A percentile compares a stretch with the other conserved stretches of the same genome.
Evolutionary conservation across 441 rosid species (phyloP).

Genomic region (Viola pubescens): DNA sequence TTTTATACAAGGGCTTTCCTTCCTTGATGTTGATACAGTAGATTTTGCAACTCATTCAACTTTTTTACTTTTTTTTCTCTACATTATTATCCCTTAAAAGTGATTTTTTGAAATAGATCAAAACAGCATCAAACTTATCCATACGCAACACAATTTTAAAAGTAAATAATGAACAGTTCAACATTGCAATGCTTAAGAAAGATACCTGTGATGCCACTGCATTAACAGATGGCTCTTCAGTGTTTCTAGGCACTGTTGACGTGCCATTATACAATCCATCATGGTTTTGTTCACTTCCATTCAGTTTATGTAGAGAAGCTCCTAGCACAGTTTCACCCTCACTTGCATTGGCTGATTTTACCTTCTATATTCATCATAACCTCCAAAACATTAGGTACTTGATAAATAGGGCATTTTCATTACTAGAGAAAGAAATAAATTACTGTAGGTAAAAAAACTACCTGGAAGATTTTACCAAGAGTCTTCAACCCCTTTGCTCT

Average conservation of each 20-base stretch:
- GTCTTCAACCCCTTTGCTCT: conserved; percentile 92
- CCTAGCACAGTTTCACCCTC: conserved; percentile 45
- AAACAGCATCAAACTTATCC: background rate
- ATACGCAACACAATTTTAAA: background rate
- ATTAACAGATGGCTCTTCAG: conserved; percentile 38
- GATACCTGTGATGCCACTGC: conserved; percentile 49
- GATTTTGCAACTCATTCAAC: too few species aligned
- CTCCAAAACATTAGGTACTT: conserved; percentile 2
- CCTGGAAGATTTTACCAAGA: conserved; percentile 94
- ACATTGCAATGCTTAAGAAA: background rate
- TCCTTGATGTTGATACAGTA: too few species aligned
- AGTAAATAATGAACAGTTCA: background rate
- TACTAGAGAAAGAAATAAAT: background rate
- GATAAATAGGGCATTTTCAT: background rate
- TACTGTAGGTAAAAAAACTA: conserved; percentile 15
- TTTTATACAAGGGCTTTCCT: too few species aligned
- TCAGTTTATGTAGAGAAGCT: conserved; percentile 32
- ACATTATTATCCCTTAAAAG: too few species aligned
- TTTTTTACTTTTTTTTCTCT: too few species aligned
- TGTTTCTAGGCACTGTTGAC: conserved; percentile 32
- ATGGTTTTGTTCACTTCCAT: conserved; percentile 39
- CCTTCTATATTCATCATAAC: conserved; percentile 10
- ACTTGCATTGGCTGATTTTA: conserved; percentile 47
- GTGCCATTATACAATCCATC: conserved; percentile 31
- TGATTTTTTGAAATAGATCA: background rate